Conservation (phyloP, 139 green algal genomes). For the Tetradesmus lagerheimii region DNA sequence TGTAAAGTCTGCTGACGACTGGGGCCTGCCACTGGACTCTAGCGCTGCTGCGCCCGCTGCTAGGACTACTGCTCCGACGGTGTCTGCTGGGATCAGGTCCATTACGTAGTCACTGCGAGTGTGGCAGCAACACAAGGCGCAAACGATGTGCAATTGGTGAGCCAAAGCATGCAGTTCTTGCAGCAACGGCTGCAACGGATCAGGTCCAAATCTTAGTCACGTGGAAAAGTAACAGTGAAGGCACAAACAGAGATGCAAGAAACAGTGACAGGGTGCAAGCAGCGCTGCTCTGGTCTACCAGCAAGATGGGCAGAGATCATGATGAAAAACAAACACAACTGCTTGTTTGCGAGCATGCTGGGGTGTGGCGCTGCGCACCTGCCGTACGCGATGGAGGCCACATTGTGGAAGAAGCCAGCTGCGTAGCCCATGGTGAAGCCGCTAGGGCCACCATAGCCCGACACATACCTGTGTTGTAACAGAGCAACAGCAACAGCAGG, state of each 20-base stretch:
- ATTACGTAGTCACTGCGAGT: slow-evolving; percentile 29
- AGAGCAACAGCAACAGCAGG: not conserved
- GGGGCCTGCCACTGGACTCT: not conserved
- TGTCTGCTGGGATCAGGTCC: slow-evolving; percentile 38
- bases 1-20: not conserved
- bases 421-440: not conserved
- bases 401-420: not conserved
- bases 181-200: too few relatives aligned
- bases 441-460: not conserved
- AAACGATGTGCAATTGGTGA: too few relatives aligned
- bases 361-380: not conserved
- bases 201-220: not conserved
- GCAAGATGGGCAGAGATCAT: too few relatives aligned
- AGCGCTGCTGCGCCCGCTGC: slow-evolving; percentile 20
- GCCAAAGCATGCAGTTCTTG: too few relatives aligned
- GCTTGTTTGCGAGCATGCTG: too few relatives aligned
- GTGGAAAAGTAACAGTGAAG: too few relatives aligned
- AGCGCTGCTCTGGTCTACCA: too few relatives aligned
- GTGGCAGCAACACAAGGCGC: too few relatives aligned
- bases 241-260: too few relatives aligned
- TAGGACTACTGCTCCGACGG: slow-evolving; percentile 2
- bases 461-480: not conserved
- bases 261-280: too few relatives aligned
- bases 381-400: not conserved
- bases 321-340: too few relatives aligned